Evolutionary conservation across 768 basidiomycete species (phyloP), one percentile per base, ranked within the genome.

Genomic region (Trametes punicea): DNA sequence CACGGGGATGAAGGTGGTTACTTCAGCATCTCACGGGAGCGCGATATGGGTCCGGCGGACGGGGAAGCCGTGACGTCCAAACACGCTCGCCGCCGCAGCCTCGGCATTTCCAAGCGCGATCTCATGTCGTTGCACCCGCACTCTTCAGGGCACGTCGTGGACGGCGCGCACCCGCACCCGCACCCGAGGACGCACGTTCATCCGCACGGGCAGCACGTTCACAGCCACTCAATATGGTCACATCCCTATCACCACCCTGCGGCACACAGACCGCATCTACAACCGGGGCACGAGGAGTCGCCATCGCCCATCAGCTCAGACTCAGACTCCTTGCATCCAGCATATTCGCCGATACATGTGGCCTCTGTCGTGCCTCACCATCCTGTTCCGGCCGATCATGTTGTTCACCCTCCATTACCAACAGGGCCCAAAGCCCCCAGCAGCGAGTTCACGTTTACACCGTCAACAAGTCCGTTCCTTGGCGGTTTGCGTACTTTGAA

Each of bases 381-480:
- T 46, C 20, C 42, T 2, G 51, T 23, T 1, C 52, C 66, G 47
- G 66, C 66, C 45, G 61, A 58, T 11, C 50, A 59, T 33, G 30
- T 50, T 23, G 42, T 65, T 40, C 49, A 51, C 57, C 56, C 66
- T 52, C 44, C 68, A 15, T 67, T 68, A 23, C 72, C 73, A 21
- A 71, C 71, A 16, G 70, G 73, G 10, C 67, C 69, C n/a, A 75
- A 70, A 13, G 56, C 65, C 31, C 70, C 69, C 25, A 68, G 64
- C 11, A 47, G 58, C 23, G 76, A 75, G 46, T 70, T 75, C 64
- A 57, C 69, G 4, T 75, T 79, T 63, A 90, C 89, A 0, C 89
- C 89, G 1, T 85, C 84, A 18, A 85, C 88, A 1, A 88, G 85
- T 56, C 89, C 89, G 0, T 90, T 92, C 77, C 80, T 92, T 20